A percentile compares a stretch with the other conserved stretches of the same genome.
These are phyloP conservation scores for Fusarium nisikadoi DNA, from an alignment of 2,329 filamentous ascomycete species.

Conservation along the genomic window DNA sequence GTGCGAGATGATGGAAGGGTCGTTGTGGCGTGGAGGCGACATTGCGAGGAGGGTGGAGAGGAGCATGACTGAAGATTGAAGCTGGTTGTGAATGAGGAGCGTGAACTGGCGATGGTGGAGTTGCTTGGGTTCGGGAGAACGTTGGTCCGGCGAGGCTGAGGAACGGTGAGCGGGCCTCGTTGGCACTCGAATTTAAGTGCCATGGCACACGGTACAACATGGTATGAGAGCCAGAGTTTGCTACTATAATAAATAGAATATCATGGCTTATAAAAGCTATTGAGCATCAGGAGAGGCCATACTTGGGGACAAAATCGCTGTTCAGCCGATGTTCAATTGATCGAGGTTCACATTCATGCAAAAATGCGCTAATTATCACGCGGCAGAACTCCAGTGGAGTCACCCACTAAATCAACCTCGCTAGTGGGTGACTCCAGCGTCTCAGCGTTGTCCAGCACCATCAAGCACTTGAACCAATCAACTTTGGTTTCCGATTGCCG, in stretches of 20 bases:
- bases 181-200: neutral
- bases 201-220: fast-evolving
- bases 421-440: neutral
- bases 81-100: neutral
- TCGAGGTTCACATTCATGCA: no score
- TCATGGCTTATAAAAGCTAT: neutral
- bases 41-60: slow-evolving; percentile 2
- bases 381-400: neutral
- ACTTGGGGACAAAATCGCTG: neutral
- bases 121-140: fast-evolving
- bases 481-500: fast-evolving
- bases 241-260: neutral
- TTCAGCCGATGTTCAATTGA: neutral
- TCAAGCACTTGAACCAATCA: neutral
- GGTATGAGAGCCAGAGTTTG: fast-evolving
- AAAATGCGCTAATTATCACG: neutral
- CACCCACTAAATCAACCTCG: neutral
- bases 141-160: neutral
- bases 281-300: fast-evolving
- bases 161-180: no score
- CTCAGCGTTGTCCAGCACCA: no score
- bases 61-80: neutral
- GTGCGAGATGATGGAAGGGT: neutral
- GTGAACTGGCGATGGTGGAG: neutral
- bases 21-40: neutral